Conservation (phyloP, 495 filamentous ascomycete genomes). For the Sphaerosporella brunnea region DNA sequence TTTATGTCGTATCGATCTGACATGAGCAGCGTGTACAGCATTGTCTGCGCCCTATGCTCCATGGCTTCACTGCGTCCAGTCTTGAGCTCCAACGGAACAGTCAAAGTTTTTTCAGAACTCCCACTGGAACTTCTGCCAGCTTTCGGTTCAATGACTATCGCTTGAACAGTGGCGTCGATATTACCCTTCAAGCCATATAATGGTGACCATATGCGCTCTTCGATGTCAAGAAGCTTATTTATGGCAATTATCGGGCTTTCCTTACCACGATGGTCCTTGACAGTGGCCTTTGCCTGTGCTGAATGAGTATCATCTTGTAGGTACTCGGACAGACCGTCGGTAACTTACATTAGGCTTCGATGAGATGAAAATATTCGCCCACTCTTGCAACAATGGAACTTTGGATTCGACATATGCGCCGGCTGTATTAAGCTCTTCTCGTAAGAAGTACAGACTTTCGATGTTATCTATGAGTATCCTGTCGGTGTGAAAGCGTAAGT, state of each 20-base stretch:
- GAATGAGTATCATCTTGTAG: too few species aligned
- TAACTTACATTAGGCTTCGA: constrained; percentile 46
- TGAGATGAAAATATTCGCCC: constrained; percentile 68
- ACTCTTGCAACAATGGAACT: constrained; percentile 55
- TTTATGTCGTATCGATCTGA: constrained; percentile 90
- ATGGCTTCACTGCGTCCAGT: constrained; percentile 64
- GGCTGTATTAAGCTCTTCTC: constrained; percentile 52
- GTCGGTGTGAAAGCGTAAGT: constrained; percentile 45
- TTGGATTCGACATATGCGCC: constrained; percentile 61
- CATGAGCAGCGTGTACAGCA: constrained; percentile 78
- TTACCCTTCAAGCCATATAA: constrained; percentile 95
- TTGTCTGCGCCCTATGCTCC: constrained; percentile 79
- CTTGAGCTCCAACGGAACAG: constrained; percentile 87
- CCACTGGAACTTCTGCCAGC: not conserved
- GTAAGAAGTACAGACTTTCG: constrained; percentile 71
- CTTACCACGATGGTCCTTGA: constrained; percentile 57
- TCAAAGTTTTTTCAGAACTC: constrained; percentile 42
- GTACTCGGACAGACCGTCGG: not conserved
- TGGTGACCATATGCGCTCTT: constrained; percentile 95
- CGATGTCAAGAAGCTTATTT: constrained; percentile 84
- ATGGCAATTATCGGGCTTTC: constrained; percentile 58
- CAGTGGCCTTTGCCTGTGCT: constrained; percentile 45
- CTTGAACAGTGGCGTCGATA: constrained; percentile 92
- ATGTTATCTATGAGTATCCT: constrained; percentile 50
- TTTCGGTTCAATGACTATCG: constrained; percentile 52